Evolutionary conservation across 2,329 filamentous ascomycete species (phyloP).

Genomic region (Botrytis sinoallii): DNA sequence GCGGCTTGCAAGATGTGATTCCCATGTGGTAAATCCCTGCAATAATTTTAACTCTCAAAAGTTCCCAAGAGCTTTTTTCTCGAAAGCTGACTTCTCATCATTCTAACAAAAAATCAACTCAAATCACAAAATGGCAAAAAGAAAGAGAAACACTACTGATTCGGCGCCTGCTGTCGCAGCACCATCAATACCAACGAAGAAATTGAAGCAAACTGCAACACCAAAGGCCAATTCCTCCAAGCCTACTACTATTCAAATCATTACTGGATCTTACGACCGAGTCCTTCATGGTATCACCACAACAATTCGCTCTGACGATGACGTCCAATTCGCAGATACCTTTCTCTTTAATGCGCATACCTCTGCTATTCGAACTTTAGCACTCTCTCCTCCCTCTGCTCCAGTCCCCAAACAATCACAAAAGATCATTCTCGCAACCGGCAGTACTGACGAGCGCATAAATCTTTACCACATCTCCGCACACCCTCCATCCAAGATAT

Average conservation of each 20-base stretch:
- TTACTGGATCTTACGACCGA: constrained; percentile 91
- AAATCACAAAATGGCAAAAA: constrained; percentile 33
- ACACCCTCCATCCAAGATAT: constrained; percentile 57
- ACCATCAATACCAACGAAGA: constrained; percentile 27
- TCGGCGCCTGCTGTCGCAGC: constrained; percentile 14
- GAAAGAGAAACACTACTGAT: constrained; percentile 35
- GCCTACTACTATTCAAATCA: constrained; percentile 71
- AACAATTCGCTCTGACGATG: constrained; percentile 50
- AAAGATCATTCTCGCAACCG: constrained; percentile 86
- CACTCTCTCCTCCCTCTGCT: constrained; percentile 73
- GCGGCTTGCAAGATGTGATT: background rate
- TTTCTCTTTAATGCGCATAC: constrained; percentile 95
- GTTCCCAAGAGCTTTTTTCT: constrained; percentile 12
- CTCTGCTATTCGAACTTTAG: constrained; percentile 85
- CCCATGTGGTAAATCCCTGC: constrained; percentile 5
- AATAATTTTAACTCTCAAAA: constrained; percentile 11
- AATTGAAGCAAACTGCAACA: constrained; percentile 29
- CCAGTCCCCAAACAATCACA: constrained; percentile 60
- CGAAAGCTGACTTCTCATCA: background rate
- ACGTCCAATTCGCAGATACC: constrained; percentile 76
- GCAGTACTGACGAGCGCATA: constrained; percentile 89
- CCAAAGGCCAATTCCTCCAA: constrained; percentile 30
- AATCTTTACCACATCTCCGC: constrained; percentile 89
- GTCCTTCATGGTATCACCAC: constrained; percentile 87
- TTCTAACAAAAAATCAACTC: background rate